Base-by-base conservation (phyloP, 2,329 filamentous ascomycete genomes). In the Hortaea sp. region DNA sequence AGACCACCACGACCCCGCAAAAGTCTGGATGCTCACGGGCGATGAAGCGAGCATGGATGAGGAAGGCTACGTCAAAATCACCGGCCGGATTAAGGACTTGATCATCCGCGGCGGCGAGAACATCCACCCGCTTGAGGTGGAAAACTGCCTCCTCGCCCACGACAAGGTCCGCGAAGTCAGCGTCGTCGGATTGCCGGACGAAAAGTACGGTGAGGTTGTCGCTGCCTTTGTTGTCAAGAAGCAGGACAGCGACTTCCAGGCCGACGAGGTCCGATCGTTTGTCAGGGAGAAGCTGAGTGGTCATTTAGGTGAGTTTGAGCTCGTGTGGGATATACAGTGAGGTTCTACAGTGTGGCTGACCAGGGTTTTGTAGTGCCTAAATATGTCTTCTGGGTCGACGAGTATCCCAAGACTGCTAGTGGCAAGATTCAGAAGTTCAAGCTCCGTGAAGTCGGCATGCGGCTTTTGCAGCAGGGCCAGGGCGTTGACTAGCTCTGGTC, bases 391-490 rank as follows among this genome's bases (percentile, higher is more conserved):
- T 95, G 85, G 77, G 73, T 85, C 0, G 75, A 82, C 1, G 78
- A 81, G n/a, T 94, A 86, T 63, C 90, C 90, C 13, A 95, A 95
- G 76, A 98, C 92, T 32, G 85, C 88, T 5, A 95, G 88, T 63
- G 90, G 90, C 27, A 98, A 98, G 77, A 89, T 97, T 46, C 88
- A 95, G 69, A 95, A 97, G 70, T 95, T 85, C 63, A 90, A 84
- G 69, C 65, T 97, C 58, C 77, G 79, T 59, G 84, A 88, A 11
- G 69, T 75, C 58, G 89, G 79, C 0, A 60, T 76, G 35, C 56
- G 69, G 53, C 53, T 77, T 45, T 51, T 79, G 41, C 64, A 61
- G 30, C 63, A 70, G 29, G 66, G 67, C 0, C 52, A 63, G 20
- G 20, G 20, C 20, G 20, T 20, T 20, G 20, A 20, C 2, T 20